These are phyloP conservation scores for Clarireedia monteithiana DNA, from an alignment of 2,329 filamentous ascomycete species.

Conservation along the genomic window DNA sequence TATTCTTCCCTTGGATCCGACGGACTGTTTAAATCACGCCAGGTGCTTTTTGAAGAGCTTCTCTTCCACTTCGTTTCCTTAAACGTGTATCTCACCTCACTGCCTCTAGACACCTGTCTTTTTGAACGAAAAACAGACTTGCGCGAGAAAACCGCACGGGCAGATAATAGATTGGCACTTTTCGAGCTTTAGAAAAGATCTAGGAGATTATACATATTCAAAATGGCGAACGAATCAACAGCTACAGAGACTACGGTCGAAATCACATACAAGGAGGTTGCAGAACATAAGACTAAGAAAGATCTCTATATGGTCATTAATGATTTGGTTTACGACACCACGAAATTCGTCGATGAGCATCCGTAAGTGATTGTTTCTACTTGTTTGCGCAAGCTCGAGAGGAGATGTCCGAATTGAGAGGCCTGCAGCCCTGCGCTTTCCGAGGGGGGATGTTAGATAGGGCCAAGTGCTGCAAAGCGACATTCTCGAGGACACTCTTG, in stretches of 20 bases:
- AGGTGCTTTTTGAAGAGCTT: too few species aligned
- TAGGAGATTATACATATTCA: background rate
- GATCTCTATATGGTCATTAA: slow-evolving; percentile 87
- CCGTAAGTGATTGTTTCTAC: slow-evolving; percentile 50
- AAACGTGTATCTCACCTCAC: too few species aligned
- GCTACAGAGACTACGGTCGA: slow-evolving; percentile 40
- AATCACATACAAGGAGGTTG: slow-evolving; percentile 73
- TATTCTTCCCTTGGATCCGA: too few species aligned
- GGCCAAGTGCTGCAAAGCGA: background rate
- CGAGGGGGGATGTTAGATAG: background rate
- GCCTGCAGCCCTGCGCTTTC: background rate
- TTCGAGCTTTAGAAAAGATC: background rate
- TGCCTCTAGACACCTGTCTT: background rate
- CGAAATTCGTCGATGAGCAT: slow-evolving; percentile 93
- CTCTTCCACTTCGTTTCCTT: too few species aligned
- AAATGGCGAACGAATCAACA: background rate
- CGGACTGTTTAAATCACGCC: background rate
- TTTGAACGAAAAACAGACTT: background rate
- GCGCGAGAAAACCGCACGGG: too few species aligned
- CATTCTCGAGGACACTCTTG: too few species aligned
- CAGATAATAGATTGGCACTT: too few species aligned
- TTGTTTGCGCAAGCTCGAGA: background rate
- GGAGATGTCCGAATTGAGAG: background rate
- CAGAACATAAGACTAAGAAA: slow-evolving; percentile 86
- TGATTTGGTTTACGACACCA: slow-evolving; percentile 90